A percentile compares a stretch with the other conserved stretches of the same genome.
Evolutionary conservation across 257 asterid species (phyloP).

Genomic region (Ajuga chamaepitys): DNA sequence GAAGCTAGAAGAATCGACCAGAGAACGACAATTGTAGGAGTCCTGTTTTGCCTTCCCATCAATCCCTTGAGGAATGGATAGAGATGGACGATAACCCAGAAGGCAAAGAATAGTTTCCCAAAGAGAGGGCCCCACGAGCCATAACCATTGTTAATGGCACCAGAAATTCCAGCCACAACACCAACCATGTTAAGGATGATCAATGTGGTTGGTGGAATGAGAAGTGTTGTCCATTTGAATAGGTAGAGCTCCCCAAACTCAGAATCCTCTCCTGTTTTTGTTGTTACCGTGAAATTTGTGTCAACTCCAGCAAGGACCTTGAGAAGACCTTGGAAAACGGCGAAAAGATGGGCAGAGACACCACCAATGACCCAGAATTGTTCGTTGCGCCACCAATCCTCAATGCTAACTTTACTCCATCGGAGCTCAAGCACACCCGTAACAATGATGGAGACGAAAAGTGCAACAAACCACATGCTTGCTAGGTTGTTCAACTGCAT

Average conservation of each 20-base stretch:
- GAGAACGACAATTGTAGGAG: slow-evolving; percentile 81
- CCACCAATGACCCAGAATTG: slow-evolving; percentile 90
- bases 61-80: slow-evolving; percentile 82
- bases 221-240: slow-evolving; percentile 88
- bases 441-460: slow-evolving; percentile 60
- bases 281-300: slow-evolving; percentile 52
- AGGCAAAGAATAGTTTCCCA: slow-evolving; percentile 70
- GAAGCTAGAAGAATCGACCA: slow-evolving; percentile 86
- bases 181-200: slow-evolving; percentile 76
- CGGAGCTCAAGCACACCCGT: slow-evolving; percentile 77
- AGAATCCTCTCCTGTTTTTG: slow-evolving; percentile 35
- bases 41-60: slow-evolving; percentile 83
- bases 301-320: slow-evolving; percentile 80
- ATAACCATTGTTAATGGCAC: slow-evolving; percentile 68
- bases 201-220: slow-evolving; percentile 75
- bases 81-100: slow-evolving; percentile 83
- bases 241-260: slow-evolving; percentile 44
- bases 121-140: slow-evolving; percentile 83
- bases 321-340: slow-evolving; percentile 81
- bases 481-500: slow-evolving; percentile 64
- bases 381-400: slow-evolving; percentile 85
- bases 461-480: slow-evolving; percentile 76
- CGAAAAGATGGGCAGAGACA: slow-evolving; percentile 73
- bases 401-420: slow-evolving; percentile 35
- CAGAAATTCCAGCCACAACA: slow-evolving; percentile 76